These are phyloP conservation scores for Orbilia brochopaga DNA, from an alignment of 2,329 filamentous ascomycete species.

Conservation along the genomic window DNA sequence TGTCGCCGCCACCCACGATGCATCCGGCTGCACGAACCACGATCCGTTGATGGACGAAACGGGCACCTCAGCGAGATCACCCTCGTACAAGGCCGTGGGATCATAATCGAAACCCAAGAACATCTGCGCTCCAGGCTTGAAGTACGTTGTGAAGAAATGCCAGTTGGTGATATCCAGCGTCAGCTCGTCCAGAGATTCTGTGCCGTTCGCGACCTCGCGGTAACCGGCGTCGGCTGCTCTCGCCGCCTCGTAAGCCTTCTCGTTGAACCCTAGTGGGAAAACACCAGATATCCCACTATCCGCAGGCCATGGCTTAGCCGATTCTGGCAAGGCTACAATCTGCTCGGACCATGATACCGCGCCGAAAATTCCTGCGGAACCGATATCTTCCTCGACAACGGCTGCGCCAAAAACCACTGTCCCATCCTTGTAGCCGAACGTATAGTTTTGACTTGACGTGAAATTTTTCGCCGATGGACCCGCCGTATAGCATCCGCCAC, in stretches of 20 bases:
- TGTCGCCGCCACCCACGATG: conserved; percentile 17
- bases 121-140: conserved; percentile 42
- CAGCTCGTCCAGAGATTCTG: conserved; percentile 16
- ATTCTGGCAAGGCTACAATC: conserved; percentile 20
- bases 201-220: not conserved
- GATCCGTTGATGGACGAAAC: conserved; percentile 40
- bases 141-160: conserved; percentile 46
- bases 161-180: conserved; percentile 33
- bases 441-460: conserved; percentile 9
- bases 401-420: conserved; percentile 15
- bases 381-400: conserved; percentile 19
- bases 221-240: not conserved
- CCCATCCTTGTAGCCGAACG: conserved; percentile 29
- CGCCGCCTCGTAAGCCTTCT: conserved; percentile 12
- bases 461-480: not conserved
- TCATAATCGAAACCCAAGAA: conserved; percentile 49
- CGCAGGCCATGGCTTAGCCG: conserved; percentile 11
- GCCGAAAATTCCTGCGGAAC: conserved; percentile 26
- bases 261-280: conserved; percentile 33
- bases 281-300: conserved; percentile 27
- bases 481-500: conserved; percentile 30
- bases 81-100: conserved; percentile 16
- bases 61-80: conserved; percentile 9
- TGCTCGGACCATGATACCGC: conserved; percentile 21
- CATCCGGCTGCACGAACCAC: conserved; percentile 46